Evolutionary conservation across 2,329 filamentous ascomycete genomes (phyloP), one percentile per base, ranked within the genome.

Genomic region (Botryotinia narcissicola): DNA sequence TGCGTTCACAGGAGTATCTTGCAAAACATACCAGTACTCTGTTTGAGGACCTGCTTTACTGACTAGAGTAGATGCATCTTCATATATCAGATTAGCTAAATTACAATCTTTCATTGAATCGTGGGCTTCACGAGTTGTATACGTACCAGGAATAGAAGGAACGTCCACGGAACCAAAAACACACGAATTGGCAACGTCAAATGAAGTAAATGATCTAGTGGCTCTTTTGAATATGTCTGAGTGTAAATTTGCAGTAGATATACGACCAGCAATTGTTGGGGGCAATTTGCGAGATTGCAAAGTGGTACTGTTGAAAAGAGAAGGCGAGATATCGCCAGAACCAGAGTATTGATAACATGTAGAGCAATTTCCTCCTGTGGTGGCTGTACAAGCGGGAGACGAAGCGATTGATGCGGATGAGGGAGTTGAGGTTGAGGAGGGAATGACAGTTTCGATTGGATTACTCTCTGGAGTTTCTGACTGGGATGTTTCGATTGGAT

Each of bases 11-110:
- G 70, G 2, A 5, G 25, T 66, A 48, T 71, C 70, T 66, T 62
- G 22, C 37, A 66, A 29, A 32, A 54, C 18, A n/a, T 63, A 71
- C 70, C 70, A 71, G 35, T 63, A 63, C 32, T 66, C 40, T 32
- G 70, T 40, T 29, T 42, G 57, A 42, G 59, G 6, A 7, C 59
- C 70, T 29, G 59, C 57, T 71, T 64, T 37, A 20, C 59, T 66
- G 22, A 29, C 40, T 5, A 70, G 25, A 44, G 42, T 70, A 18
- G 48, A 54, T 62, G 68, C n/a, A 29, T 54, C 68, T 70, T 46
- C 18, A 60, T 18, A 32, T 54, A 7, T 18, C 29, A 4, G n/a
- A 8, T 67, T 40, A 67, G 64, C 25, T 37, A 37, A 40, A 40
- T 10, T 9, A 32, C 46, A 5, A 25, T 40, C 6, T 51, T 29